A percentile compares a stretch with the other conserved stretches of the same genome.
These are phyloP conservation scores for Magnusiomyces suaveolens DNA, from an alignment of 1,139 yeast genomes.

Conservation along the genomic window DNA sequence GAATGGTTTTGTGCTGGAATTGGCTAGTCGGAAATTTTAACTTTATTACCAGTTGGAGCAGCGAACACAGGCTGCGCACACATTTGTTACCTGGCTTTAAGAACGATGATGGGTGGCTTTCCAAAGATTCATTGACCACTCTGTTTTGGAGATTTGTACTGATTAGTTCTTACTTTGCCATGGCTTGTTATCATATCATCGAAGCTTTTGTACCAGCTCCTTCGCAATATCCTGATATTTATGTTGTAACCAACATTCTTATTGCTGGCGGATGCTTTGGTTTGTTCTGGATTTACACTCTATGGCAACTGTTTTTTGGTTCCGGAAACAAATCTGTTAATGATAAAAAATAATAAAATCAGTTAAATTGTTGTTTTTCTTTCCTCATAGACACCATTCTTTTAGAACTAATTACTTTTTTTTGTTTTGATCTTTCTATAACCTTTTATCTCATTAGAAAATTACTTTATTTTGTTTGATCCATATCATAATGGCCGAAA, in stretches of 20 bases:
- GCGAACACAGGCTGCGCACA: slow-evolving; percentile 7
- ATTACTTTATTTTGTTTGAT: no score
- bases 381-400: no score
- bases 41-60: slow-evolving; percentile 3
- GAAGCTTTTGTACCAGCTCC: slow-evolving; percentile 36
- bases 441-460: no score
- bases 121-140: slow-evolving; percentile 36
- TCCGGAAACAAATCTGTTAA: neutral
- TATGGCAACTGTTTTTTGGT: slow-evolving; percentile 37
- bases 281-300: slow-evolving; percentile 70
- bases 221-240: slow-evolving; percentile 61
- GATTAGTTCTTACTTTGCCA: slow-evolving; percentile 48
- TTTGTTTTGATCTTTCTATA: no score
- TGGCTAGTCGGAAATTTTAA: slow-evolving; percentile 52
- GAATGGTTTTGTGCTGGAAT: slow-evolving; percentile 55
- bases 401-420: no score
- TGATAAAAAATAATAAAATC: no score
- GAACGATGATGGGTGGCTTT: neutral
- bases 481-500: no score
- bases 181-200: slow-evolving; percentile 43
- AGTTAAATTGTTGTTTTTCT: no score
- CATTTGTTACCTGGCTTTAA: slow-evolving; percentile 2
- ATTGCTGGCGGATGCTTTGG: slow-evolving; percentile 68
- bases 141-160: slow-evolving; percentile 51
- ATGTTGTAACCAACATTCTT: slow-evolving; percentile 68